Evolutionary conservation across 306 rosid genomes (phyloP), one percentile per base, ranked within the genome.

Genomic region (Acacia crassicarpa): DNA sequence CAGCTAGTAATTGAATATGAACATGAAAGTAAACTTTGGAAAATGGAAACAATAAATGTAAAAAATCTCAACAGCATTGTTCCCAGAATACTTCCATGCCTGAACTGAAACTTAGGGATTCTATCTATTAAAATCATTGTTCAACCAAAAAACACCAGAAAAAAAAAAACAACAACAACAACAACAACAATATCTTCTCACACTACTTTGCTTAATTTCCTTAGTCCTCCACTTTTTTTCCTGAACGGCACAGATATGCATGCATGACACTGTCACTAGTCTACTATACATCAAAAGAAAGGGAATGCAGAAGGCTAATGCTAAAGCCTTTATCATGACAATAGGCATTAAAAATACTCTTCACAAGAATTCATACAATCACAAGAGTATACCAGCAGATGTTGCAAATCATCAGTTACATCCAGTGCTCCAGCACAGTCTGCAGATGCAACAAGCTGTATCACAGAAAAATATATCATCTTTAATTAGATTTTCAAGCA

Each of bases 391-490:
- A 96, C 99, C 97, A 93, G 89, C 77, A 96, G 87, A 80, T 93
- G 91, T 67, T 89, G 97, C 89, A 96, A 91, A 90, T 93, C 98
- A 14, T 93, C 97, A 15, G 97, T 96, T 70, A 96, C 90, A 82
- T 96, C 99, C 85, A 96, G 84, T 19, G 99, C 98, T 88, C 99
- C 98, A 65, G 98, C 94, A 91, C 98, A 96, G 86, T 96, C 99
- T 86, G 90, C 96, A 85, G 99, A 89, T 56, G 97, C 94, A 89
- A 96, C 97, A 89, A 96, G 98, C 99, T 96, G 97, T 83, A 88
- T 67, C 85, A 90, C 89, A 95, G 88, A 85, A 91, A 87, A 84
- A 89, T 85, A 73, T 35, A 80, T 84, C 85, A 79, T 84, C 85
- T 86, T 80, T 65, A 73, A 81, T 75, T 14, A 79, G 51, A 77